phyloP scores from a whole-genome alignment of 257 asterid genomes.

The Coffea canephora region DNA sequence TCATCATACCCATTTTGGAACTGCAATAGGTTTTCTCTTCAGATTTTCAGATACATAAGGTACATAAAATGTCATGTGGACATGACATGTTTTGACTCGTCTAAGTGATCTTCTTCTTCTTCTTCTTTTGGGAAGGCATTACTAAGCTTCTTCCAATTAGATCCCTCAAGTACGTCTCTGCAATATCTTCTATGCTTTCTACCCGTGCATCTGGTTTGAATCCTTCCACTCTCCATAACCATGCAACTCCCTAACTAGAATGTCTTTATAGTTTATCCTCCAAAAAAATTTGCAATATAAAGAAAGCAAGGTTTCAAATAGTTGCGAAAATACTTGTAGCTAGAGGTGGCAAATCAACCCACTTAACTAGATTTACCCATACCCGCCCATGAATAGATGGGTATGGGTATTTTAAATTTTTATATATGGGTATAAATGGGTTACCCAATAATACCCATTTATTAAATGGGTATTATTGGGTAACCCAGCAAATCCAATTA shows the following conservation, averaged over 20 bases:
- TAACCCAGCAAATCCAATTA: too few relatives aligned
- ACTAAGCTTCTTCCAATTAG: conserved; percentile 16
- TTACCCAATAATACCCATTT: too few relatives aligned
- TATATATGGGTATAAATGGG: too few relatives aligned
- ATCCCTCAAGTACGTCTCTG: conserved; percentile 16
- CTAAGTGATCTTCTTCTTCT: conserved; percentile 4
- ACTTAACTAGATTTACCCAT: too few relatives aligned
- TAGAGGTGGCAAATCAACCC: too few relatives aligned
- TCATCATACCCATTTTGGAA: not conserved
- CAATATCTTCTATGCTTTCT: conserved; percentile 5
- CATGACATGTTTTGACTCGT: conserved; percentile 15
- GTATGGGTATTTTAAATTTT: too few relatives aligned
- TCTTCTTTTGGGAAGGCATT: not conserved
- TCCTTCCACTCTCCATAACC: conserved; percentile 22
- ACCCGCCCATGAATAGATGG: too few relatives aligned
- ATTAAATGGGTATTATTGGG: too few relatives aligned
- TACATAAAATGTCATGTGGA: conserved; percentile 13
- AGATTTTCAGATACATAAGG: conserved; percentile 7
- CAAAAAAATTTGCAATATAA: too few relatives aligned
- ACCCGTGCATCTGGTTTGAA: not conserved
- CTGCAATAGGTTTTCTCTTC: conserved; percentile 1
- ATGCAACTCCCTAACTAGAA: conserved; percentile 2
- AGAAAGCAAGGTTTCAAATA: not conserved
- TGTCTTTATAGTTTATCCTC: not conserved
- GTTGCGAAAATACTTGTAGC: conserved; percentile 23